Conservation (phyloP, 1,284 basidiomycete species). For the Earliella scabrosa region DNA sequence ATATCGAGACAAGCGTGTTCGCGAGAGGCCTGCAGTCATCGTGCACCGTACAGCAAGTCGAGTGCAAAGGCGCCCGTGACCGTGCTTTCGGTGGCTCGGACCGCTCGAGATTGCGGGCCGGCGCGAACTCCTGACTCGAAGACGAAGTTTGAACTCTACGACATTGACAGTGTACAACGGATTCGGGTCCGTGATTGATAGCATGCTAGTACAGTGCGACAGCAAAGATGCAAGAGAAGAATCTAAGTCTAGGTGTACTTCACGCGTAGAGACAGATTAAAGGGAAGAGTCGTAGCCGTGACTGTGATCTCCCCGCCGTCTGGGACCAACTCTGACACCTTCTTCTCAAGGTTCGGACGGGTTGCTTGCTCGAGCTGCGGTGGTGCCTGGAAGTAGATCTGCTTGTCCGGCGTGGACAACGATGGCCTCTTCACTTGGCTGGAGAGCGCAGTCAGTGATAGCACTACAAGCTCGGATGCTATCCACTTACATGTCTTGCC, state of each 20-base stretch:
- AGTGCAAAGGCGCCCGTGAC: not conserved
- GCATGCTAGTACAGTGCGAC: not conserved
- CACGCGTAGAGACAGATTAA: slow-evolving; percentile 78
- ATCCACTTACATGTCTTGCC: slow-evolving; percentile 80
- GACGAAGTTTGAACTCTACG: not conserved
- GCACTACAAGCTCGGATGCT: not conserved
- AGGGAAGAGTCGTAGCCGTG: slow-evolving; percentile 88
- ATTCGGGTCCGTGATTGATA: not conserved
- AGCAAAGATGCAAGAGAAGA: not conserved
- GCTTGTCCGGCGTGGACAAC: slow-evolving; percentile 66
- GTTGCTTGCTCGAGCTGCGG: slow-evolving; percentile 89
- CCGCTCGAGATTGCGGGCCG: not conserved
- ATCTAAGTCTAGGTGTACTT: slow-evolving; percentile 49
- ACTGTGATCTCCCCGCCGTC: slow-evolving; percentile 83
- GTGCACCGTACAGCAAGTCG: slow-evolving; percentile 1
- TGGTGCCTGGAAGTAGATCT: slow-evolving; percentile 93
- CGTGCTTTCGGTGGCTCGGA: slow-evolving; percentile 1
- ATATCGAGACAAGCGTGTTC: slow-evolving; percentile 10
- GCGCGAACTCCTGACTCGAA: too few species aligned
- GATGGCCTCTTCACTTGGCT: slow-evolving; percentile 96
- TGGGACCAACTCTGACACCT: slow-evolving; percentile 78
- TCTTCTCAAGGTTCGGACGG: slow-evolving; percentile 87
- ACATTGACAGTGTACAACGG: slow-evolving; percentile 3
- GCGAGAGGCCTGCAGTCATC: slow-evolving; percentile 15
- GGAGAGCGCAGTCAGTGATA: not conserved